Base-by-base conservation (phyloP, 441 rosid species). In the Adansonia grandidieri region DNA sequence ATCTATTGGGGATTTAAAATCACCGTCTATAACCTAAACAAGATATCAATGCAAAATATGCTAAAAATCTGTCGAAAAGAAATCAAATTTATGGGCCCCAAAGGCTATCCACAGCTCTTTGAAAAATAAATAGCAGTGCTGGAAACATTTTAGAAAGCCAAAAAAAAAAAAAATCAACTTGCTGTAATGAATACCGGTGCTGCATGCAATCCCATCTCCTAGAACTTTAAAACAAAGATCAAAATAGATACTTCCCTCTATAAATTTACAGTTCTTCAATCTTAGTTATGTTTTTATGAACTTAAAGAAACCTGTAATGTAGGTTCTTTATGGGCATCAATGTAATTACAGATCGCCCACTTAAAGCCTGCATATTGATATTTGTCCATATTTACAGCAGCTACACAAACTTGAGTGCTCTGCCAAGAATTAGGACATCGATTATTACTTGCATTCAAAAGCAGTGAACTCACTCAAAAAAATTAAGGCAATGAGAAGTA, bases 341-440 rank as follows among this genome's bases (percentile, higher is more conserved):
- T 24, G 57, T 7, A 28, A 81, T 81, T 28, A 44, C 19, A 4
- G 37, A 53, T 58, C 72, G 77, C 85, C 82, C 86, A 80, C 83
- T 69, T 76, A 80, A 80, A 71, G 40, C 83, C 77, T 64, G 61
- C 83, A 76, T 44, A 13, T 80, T 44, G 17, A 74, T 82, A 28
- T 82, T 13, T 76, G 85, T 82, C 85, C 85, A 76, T 71, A 60
- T 82, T 82, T 82, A 82, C 85, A 82, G 82, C 80, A 79, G 82
- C 66, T 50, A 50, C 85, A 76, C 82, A 48, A 11, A 63, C 65
- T 76, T 76, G 3, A 78, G 82, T 67, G 81, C 14, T 76, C 84
- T 65, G 74, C 80, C 79, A 82, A 82, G 82, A 82, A 80, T 76
- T 63, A 76, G 80, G 83, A 80, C 83, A 80, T 44, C 48, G 13